Evolutionary conservation across 2,329 filamentous ascomycete genomes (phyloP), one percentile per base, ranked within the genome.

Genomic region (Fonsecaea erecta): DNA sequence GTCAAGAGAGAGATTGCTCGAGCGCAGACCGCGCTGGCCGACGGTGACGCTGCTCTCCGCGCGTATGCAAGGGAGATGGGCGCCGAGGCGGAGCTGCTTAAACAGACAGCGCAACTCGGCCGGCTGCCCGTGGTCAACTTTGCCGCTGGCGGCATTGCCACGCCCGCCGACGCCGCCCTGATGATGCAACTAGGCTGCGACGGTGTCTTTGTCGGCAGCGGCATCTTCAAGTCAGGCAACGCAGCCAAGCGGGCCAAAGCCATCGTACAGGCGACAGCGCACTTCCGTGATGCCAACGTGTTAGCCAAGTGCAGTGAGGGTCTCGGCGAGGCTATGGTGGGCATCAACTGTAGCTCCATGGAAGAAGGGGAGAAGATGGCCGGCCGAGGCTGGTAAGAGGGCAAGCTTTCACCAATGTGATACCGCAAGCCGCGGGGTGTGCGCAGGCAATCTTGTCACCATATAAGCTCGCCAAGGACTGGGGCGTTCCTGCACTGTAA

Each of bases 131-230:
- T 98, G 0, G 95, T 99, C 70, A 98, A 98, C 84, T 98, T 99
- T 73, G 95, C 95, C 0, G 95, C 95, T 2, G 95, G 95, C n/a
- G 95, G 95, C 64, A 91, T 99, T n/a, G 95, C 95, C 16, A 99
- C 95, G 0, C 95, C 95, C 0, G 95, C 95, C 0, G 95, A 99
- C 79, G 95, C 95, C 0, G 95, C 95, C 1, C 83, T 99, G 81
- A 92, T 99, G 94, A 99, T 99, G 95, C 94, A 98, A 84, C 83
- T 99, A 70, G 95, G 95, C 66, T 98, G 95, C 76, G 95, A 99
- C 75, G 95, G 95, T 64, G 95, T 99, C 37, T 99, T 99, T 76
- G 95, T 99, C 37, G 95, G 95, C 30, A 92, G 88, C 64, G 95
- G 95, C 30, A 98, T 98, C 79, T 99, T 99, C 87, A 98, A 98